A percentile compares a stretch with the other conserved stretches of the same genome.
These are phyloP conservation scores for Morella rubra DNA, from an alignment of 306 rosid genomes.

Conservation along the genomic window DNA sequence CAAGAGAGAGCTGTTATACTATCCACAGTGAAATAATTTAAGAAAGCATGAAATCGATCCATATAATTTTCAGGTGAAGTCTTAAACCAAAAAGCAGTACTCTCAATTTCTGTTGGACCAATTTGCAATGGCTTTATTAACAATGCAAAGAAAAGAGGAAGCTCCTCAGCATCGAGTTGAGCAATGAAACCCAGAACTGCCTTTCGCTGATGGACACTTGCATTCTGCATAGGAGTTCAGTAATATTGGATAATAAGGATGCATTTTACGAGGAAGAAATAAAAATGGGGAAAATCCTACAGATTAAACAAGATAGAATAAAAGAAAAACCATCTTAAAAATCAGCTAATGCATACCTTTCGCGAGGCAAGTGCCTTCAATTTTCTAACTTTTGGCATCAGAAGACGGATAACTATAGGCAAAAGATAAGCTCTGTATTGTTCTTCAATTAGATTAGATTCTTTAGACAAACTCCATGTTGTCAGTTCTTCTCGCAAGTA, in stretches of 20 bases:
- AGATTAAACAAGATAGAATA: background rate
- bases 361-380: conserved; percentile 80
- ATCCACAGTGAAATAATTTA: conserved; percentile 62
- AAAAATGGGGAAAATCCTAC: background rate
- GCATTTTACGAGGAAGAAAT: conserved; percentile 4
- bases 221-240: conserved; percentile 50
- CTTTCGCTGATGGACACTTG: conserved; percentile 76
- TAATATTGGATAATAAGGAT: conserved; percentile 14
- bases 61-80: conserved; percentile 40
- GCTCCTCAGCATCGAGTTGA: conserved; percentile 72
- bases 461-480: conserved; percentile 82
- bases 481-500: conserved; percentile 81
- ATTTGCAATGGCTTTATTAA: conserved; percentile 79
- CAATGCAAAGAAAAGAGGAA: conserved; percentile 81
- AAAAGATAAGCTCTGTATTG: conserved; percentile 65
- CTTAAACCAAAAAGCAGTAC: conserved; percentile 64
- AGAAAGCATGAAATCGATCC: conserved; percentile 50
- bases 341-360: conserved; percentile 51
- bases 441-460: conserved; percentile 60
- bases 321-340: conserved; percentile 7
- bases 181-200: conserved; percentile 81
- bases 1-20: conserved; percentile 59
- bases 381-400: conserved; percentile 88
- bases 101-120: conserved; percentile 48
- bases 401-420: conserved; percentile 71